Base-by-base conservation (phyloP, 495 filamentous ascomycete species). In the Penicillium paradoxum region DNA sequence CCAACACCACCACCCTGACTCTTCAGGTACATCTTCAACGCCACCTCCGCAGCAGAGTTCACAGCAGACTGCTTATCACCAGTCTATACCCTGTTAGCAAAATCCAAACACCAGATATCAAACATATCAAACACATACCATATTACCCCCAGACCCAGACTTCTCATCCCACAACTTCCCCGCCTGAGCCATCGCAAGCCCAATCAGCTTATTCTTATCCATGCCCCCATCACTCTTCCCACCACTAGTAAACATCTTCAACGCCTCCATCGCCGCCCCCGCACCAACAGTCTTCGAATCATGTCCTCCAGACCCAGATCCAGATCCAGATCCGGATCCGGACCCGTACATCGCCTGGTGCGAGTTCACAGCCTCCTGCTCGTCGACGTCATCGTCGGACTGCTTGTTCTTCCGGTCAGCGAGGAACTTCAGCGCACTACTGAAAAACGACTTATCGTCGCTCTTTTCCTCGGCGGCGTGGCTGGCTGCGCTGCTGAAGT, bases 11-110 rank as follows among this genome's bases (percentile, higher is more conserved):
- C 74, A 54, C 77, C 74, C 56, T 79, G 60, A 21, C 67, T 67
- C 72, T 85, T 83, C 73, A 84, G 69, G 58, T 85, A 87, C 79
- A 87, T 81, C 77, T 88, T 86, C 50, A 86, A 55, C 11, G 84
- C 84, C 73, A 82, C 80, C 70, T 86, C 73, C 0, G 79, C 84
- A 7, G 84, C 84, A 42, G 62, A 59, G 50, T 77, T 75, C 25
- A 88, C 61, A 44, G 80, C 84, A 50, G 76, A 76, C 63, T 87
- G 79, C 71, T 87, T 86, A 43, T 77, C 77, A 1, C 78, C 74
- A 13, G 63, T 50, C 73, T 76, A 58, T 8, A 18, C 37, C 4
- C 46, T n/a, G 51, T 66, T 54, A 68, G 58, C 51, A 55, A n/a
- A 33, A 32, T 0, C 15, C 39, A 30, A 38, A 44, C 33, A 42